These are phyloP conservation scores for Nidula microcarpa DNA, from an alignment of 768 basidiomycete species.

Conservation along the genomic window DNA sequence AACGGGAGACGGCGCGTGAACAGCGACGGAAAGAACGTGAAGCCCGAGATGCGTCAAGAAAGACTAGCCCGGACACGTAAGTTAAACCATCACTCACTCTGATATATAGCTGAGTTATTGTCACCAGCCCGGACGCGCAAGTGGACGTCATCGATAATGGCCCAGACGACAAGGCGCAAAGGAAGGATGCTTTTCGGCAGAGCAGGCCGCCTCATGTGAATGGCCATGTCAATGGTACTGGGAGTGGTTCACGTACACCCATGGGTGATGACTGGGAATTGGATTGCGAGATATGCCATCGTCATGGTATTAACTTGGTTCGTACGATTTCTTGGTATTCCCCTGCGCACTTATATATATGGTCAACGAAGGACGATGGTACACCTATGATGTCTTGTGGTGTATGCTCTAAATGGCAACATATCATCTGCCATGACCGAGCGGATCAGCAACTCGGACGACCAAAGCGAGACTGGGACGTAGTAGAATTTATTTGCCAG, in stretches of 20 bases:
- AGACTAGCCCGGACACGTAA: slow-evolving; percentile 7
- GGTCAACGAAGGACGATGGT: slow-evolving; percentile 65
- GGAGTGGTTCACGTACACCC: slow-evolving; percentile 50
- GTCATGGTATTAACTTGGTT: slow-evolving; percentile 71
- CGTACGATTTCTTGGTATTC: slow-evolving; percentile 17
- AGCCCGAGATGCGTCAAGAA: slow-evolving; percentile 28
- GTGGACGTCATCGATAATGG: neutral
- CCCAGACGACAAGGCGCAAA: neutral
- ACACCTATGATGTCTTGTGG: slow-evolving; percentile 81
- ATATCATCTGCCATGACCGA: slow-evolving; percentile 79
- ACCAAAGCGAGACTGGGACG: slow-evolving; percentile 76
- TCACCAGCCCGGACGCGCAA: neutral
- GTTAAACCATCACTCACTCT: neutral
- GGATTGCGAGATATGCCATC: slow-evolving; percentile 83
- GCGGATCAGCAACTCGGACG: slow-evolving; percentile 63
- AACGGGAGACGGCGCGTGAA: slow-evolving; percentile 60
- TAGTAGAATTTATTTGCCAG: slow-evolving; percentile 78
- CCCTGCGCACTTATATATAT: slow-evolving; percentile 3
- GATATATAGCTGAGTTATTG: neutral
- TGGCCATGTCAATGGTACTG: slow-evolving; percentile 15
- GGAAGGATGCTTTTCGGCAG: neutral
- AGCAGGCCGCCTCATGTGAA: slow-evolving; percentile 6
- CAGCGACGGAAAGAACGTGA: slow-evolving; percentile 47
- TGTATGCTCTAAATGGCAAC: slow-evolving; percentile 84
- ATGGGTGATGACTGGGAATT: slow-evolving; percentile 75